Percentiles rank a stretch among this genome's conserved stretches.
These are phyloP conservation scores for Alternaria consortialis DNA, from an alignment of 2,329 filamentous ascomycete genomes.

Conservation along the genomic window DNA sequence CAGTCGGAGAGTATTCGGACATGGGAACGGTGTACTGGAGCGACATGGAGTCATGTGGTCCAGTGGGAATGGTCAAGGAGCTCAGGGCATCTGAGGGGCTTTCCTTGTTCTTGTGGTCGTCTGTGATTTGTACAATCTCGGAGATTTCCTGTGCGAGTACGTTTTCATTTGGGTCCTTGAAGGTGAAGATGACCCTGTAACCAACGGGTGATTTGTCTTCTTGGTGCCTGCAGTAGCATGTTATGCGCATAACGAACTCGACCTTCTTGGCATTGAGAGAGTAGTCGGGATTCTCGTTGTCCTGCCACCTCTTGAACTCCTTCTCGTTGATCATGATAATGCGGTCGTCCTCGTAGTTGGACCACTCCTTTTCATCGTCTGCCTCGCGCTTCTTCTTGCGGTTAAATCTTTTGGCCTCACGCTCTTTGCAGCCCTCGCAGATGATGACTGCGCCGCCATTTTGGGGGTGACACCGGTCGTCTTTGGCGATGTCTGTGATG, in stretches of 20 bases:
- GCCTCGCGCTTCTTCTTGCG: conserved; percentile 90
- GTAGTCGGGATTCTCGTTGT: conserved; percentile 34
- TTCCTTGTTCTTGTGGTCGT: conserved; percentile 83
- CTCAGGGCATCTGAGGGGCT: conserved; percentile 31
- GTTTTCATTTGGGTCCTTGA: conserved; percentile 81
- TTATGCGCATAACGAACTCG: conserved; percentile 91
- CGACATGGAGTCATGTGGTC: conserved; percentile 22
- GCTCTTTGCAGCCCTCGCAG: conserved; percentile 87
- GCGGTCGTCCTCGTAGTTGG: conserved; percentile 59
- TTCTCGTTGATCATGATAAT: conserved; percentile 53
- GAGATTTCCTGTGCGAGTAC: conserved; percentile 81
- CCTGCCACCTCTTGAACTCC: conserved; percentile 48
- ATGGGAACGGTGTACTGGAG: conserved; percentile 27
- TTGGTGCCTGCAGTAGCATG: conserved; percentile 96
- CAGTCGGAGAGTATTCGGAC: conserved; percentile 34
- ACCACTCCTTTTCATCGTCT: conserved; percentile 88
- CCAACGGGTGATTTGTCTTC: conserved; percentile 80
- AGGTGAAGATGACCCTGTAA: conserved; percentile 91
- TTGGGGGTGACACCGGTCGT: conserved; percentile 75
- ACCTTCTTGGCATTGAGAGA: conserved; percentile 70
- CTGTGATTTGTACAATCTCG: conserved; percentile 91
- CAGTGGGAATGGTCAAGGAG: conserved; percentile 30
- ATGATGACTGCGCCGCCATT: conserved; percentile 96
- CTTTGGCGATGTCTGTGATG: conserved; percentile 59
- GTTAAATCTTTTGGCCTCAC: conserved; percentile 89